A percentile compares a stretch with the other conserved stretches of the same genome.
phyloP scores from a whole-genome alignment of 495 filamentous ascomycete genomes.

The Xylaria sp. region DNA sequence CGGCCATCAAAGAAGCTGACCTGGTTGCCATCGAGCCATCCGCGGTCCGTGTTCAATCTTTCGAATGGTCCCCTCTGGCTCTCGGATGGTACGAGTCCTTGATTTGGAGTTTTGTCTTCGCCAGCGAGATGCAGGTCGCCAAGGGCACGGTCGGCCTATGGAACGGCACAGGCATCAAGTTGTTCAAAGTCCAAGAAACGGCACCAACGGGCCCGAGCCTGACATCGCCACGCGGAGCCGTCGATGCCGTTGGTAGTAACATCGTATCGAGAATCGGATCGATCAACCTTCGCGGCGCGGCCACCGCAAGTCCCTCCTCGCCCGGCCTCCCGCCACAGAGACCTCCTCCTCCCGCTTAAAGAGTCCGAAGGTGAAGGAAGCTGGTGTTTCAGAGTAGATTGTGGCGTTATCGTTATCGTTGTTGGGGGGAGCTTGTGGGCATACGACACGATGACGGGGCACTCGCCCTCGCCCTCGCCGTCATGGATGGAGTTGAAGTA shows the following conservation, averaged over 20 bases:
- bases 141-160: slow-evolving; percentile 93
- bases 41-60: slow-evolving; percentile 80
- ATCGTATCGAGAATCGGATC: slow-evolving; percentile 87
- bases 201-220: slow-evolving; percentile 80
- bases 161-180: slow-evolving; percentile 86
- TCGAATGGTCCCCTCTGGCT: slow-evolving; percentile 92
- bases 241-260: slow-evolving; percentile 93
- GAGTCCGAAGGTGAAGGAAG: background rate
- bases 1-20: slow-evolving; percentile 50
- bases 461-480: too few species aligned
- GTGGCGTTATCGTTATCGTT: background rate
- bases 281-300: slow-evolving; percentile 62
- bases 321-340: slow-evolving; percentile 38
- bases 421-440: background rate
- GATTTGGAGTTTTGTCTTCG: slow-evolving; percentile 95
- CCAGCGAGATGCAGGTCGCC: slow-evolving; percentile 83
- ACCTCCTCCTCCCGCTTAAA: slow-evolving; percentile 16
- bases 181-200: slow-evolving; percentile 90
- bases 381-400: background rate
- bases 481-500: background rate
- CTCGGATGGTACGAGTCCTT: slow-evolving; percentile 97
- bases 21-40: slow-evolving; percentile 74
- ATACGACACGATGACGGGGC: background rate
- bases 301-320: slow-evolving; percentile 29
- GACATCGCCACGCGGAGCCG: slow-evolving; percentile 84